Conservation (phyloP, 306 rosid genomes). For the Gastrolobium villosum region DNA sequence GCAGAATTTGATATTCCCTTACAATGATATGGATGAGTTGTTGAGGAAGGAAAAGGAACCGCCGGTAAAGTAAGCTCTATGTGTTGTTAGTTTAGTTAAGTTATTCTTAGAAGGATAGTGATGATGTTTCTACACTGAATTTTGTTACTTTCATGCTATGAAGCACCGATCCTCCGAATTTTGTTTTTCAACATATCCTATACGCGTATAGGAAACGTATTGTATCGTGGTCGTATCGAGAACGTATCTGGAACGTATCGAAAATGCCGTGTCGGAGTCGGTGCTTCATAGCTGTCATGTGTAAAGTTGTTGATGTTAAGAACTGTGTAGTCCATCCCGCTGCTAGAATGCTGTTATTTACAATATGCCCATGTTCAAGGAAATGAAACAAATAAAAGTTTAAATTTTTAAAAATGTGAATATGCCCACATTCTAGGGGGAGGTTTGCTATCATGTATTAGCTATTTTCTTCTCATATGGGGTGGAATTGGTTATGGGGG, state of each 20-base stretch:
- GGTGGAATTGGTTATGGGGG: not conserved
- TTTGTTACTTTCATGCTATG: too few species aligned
- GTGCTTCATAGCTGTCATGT: too few species aligned
- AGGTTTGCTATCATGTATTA: too few species aligned
- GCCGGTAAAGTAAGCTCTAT: constrained; percentile 74
- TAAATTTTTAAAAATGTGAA: not conserved
- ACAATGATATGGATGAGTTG: constrained; percentile 74
- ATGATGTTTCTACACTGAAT: too few species aligned
- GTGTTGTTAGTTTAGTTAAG: not conserved
- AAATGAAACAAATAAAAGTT: too few species aligned
- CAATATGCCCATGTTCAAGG: not conserved
- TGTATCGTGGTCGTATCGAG: too few species aligned
- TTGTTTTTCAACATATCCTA: too few species aligned
- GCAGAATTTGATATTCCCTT: constrained; percentile 84
- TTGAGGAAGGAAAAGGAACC: constrained; percentile 84
- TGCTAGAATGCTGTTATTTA: not conserved
- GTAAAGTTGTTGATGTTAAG: not conserved
- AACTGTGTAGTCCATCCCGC: not conserved
- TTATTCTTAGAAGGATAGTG: too few species aligned
- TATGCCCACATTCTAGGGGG: not conserved
- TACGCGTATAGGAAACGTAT: too few species aligned
- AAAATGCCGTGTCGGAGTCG: too few species aligned
- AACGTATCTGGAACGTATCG: too few species aligned
- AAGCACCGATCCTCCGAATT: too few species aligned
- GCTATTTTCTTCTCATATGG: not conserved